Evolutionary conservation across 805 yeast genomes (phyloP).

Genomic region (Saccharomycopsis guyanensis): DNA sequence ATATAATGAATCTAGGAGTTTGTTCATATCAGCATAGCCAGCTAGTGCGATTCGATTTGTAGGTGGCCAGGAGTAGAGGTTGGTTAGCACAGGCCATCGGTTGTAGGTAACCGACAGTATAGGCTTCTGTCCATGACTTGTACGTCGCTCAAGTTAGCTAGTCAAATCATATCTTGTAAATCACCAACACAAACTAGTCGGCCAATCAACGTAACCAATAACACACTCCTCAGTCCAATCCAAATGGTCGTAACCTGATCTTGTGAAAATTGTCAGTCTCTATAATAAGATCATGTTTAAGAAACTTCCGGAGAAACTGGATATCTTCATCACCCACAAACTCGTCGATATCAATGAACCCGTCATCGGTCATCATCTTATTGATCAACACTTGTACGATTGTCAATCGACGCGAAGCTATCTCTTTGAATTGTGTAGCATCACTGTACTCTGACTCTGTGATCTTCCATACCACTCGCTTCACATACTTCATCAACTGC

Average conservation of each 20-base stretch:
- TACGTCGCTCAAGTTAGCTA: no score
- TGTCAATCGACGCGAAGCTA: background rate
- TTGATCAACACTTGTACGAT: slow-evolving; percentile 12
- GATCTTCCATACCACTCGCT: background rate
- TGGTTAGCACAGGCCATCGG: background rate
- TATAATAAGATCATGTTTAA: slow-evolving; percentile 9
- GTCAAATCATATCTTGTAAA: no score
- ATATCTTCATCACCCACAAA: slow-evolving; percentile 19
- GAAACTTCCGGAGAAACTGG: slow-evolving; percentile 11
- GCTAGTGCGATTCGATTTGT: background rate
- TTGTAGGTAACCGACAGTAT: background rate
- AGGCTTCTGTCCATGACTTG: background rate
- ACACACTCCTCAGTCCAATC: slow-evolving; percentile 8
- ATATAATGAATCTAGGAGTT: background rate
- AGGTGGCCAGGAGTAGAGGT: background rate
- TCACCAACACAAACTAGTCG: no score
- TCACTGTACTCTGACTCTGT: background rate
- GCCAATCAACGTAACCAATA: no score
- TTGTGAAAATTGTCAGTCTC: slow-evolving; percentile 5
- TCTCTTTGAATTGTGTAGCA: background rate
- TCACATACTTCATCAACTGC: slow-evolving; percentile 3
- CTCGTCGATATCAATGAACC: slow-evolving; percentile 7
- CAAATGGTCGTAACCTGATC: slow-evolving; percentile 13
- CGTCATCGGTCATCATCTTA: slow-evolving; percentile 16
- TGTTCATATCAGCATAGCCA: background rate